Evolutionary conservation across 345 rosid species (phyloP).

Genomic region (Hypericum androsaemum): DNA sequence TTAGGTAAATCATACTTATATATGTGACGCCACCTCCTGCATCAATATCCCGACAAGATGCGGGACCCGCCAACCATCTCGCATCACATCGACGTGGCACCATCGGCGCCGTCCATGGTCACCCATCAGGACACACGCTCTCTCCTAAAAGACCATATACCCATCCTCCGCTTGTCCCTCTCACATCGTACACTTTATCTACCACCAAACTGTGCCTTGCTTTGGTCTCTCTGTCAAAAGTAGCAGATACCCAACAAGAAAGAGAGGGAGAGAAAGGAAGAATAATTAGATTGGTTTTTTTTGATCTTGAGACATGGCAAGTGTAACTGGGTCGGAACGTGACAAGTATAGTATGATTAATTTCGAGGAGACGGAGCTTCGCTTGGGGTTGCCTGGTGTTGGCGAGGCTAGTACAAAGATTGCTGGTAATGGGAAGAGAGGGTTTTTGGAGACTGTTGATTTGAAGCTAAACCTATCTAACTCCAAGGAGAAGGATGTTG

Average conservation of each 20-base stretch:
- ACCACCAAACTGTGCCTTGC: background rate
- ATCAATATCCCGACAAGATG: too few relatives aligned
- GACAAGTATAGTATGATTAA: slow-evolving; percentile 42
- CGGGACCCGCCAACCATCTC: too few relatives aligned
- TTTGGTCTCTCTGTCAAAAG: too few relatives aligned
- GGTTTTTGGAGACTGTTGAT: slow-evolving; percentile 54
- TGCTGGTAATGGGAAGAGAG: slow-evolving; percentile 44
- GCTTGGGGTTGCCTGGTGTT: slow-evolving; percentile 51
- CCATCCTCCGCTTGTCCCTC: too few relatives aligned
- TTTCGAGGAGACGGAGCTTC: slow-evolving; percentile 81
- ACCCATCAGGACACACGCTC: too few relatives aligned
- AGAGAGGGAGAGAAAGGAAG: slow-evolving; percentile 2
- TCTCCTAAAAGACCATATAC: too few relatives aligned
- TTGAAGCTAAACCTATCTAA: slow-evolving; percentile 53
- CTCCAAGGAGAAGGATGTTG: background rate
- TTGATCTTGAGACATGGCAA: background rate
- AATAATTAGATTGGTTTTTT: background rate
- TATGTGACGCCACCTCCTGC: too few relatives aligned
- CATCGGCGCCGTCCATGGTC: too few relatives aligned
- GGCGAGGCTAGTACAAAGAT: slow-evolving; percentile 15
- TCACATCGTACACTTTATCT: background rate
- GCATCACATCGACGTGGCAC: too few relatives aligned
- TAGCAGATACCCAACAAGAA: background rate
- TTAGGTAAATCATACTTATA: too few relatives aligned
- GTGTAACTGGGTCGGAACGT: slow-evolving; percentile 11